Base-by-base conservation (phyloP, 768 basidiomycete species). In the Leccinellum albellum region DNA sequence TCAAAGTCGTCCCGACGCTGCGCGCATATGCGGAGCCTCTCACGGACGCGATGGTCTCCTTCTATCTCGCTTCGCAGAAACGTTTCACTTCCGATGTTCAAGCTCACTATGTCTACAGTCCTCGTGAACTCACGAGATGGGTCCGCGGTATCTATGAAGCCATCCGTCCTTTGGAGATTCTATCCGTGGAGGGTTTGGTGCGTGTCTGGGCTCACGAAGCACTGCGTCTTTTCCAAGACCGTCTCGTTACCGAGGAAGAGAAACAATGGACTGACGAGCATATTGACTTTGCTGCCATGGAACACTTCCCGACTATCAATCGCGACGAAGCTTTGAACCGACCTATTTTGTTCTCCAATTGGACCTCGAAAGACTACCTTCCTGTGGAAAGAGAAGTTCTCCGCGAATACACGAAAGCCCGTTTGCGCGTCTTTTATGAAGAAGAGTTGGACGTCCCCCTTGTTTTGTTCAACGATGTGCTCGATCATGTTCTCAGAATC, bases 151-250 rank as follows among this genome's bases (percentile, higher is more conserved):
- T 99, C 57, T 98, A 96, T 68, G 97, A 98, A 71, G 94, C 97
- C 10, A 91, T 99, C 57, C 86, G 87, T 28, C 96, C 97, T 7
- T 76, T 99, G 53, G 97, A 98, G 73, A 85, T 86, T n/a, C 78
- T 99, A 28, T 86, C 91, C 6, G 87, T 96, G 7, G 96, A 99
- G 66, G 97, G 97, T 12, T 82, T 99, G 50, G 94, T 99, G 28
- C 85, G 97, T 20, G 83, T 99, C 3, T 98, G 97, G 97, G 95
- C 94, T 1, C 97, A 99, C 69, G 97, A 99, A 72, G 97, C 91
- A 8, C 76, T 98, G 13, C 91, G 97, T 28, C 83, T 99, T 45
- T 99, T 99, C 83, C 94, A 97, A 72, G 97, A 99, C 76, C 88
- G 97, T 64, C 81, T 99, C 15, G 95, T 98, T 37, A 82, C 86